phyloP scores from a whole-genome alignment of 2,329 filamentous ascomycete species.

The Venturia pyrina region DNA sequence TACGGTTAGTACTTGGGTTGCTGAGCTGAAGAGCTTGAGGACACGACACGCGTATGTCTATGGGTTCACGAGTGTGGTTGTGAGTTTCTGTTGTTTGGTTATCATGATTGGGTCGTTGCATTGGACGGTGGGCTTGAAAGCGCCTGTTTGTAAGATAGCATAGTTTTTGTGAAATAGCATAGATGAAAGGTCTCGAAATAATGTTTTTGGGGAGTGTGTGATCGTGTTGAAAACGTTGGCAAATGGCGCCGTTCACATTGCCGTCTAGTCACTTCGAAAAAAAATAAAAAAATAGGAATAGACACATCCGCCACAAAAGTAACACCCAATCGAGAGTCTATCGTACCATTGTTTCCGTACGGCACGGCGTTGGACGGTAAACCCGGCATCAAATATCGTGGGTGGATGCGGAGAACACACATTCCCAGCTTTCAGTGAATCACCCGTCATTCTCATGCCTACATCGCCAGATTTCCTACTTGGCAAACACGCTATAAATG shows the following conservation, averaged over 20 bases:
- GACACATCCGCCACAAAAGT: neutral
- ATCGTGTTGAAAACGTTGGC: no score
- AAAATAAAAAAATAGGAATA: neutral
- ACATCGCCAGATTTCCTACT: neutral
- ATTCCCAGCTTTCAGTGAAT: neutral
- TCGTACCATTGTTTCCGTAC: neutral
- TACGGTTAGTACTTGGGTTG: conserved; percentile 58
- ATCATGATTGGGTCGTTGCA: conserved; percentile 18
- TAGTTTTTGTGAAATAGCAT: conserved; percentile 10
- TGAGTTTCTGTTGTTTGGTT: conserved; percentile 17
- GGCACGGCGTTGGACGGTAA: neutral
- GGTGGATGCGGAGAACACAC: neutral
- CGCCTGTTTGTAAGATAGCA: conserved; percentile 8
- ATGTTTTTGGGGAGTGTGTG: no score
- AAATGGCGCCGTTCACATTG: no score
- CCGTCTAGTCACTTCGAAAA: no score
- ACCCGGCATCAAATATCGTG: neutral
- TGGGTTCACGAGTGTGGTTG: conserved; percentile 17
- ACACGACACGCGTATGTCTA: conserved; percentile 23
- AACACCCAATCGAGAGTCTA: neutral
- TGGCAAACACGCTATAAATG: neutral
- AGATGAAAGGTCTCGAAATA: neutral
- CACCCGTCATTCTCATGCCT: neutral
- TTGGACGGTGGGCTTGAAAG: conserved; percentile 12
- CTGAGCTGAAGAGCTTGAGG: conserved; percentile 44